Evolutionary conservation across 2,329 filamentous ascomycete species (phyloP).

Genomic region (Neonectria punicea): DNA sequence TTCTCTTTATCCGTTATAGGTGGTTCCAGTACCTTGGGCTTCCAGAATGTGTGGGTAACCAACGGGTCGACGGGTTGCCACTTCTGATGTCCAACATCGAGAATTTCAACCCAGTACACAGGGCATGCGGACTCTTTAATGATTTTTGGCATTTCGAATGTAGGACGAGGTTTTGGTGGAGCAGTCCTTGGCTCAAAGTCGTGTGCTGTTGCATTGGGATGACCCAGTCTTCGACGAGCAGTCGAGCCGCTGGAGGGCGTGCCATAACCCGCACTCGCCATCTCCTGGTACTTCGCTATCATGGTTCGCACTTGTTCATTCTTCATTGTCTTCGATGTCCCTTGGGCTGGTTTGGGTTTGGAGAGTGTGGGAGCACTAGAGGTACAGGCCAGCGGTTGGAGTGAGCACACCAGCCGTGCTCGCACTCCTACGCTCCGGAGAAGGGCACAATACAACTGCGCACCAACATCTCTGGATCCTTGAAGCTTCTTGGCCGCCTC

Average conservation of each 20-base stretch:
- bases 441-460: slow-evolving; percentile 90
- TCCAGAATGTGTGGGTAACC: slow-evolving; percentile 80
- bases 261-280: slow-evolving; percentile 41
- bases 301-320: slow-evolving; percentile 52
- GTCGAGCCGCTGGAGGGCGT: slow-evolving; percentile 49
- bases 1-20: slow-evolving; percentile 82
- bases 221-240: slow-evolving; percentile 61
- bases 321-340: slow-evolving; percentile 44
- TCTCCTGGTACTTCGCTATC: slow-evolving; percentile 53
- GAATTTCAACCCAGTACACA: slow-evolving; percentile 93
- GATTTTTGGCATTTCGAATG: slow-evolving; percentile 50
- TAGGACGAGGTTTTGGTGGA: slow-evolving; percentile 46
- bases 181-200: slow-evolving; percentile 57
- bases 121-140: slow-evolving; percentile 80
- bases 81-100: slow-evolving; percentile 86
- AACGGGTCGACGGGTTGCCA: slow-evolving; percentile 91
- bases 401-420: slow-evolving; percentile 85
- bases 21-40: slow-evolving; percentile 81
- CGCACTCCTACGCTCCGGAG: slow-evolving; percentile 85
- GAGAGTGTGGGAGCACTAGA: slow-evolving; percentile 62
- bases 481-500: slow-evolving; percentile 73
- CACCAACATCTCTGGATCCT: slow-evolving; percentile 89
- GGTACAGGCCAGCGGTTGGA: slow-evolving; percentile 82
- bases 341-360: slow-evolving; percentile 49
- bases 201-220: slow-evolving; percentile 65